phyloP scores from a whole-genome alignment of 805 yeast genomes.

The Lipomyces chichibuensis region DNA sequence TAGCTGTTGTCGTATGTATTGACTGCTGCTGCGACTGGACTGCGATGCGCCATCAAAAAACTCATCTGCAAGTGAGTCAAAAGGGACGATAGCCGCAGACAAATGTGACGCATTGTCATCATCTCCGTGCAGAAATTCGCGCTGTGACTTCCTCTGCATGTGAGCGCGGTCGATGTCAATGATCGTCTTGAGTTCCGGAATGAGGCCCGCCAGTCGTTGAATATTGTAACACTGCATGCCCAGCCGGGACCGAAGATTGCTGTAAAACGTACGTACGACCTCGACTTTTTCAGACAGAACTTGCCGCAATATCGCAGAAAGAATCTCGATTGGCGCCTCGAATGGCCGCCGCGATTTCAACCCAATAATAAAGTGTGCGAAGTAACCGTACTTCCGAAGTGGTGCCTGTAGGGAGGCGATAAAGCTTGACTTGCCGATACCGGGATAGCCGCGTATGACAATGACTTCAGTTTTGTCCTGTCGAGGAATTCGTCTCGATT shows the following conservation, averaged over 20 bases:
- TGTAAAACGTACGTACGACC: constrained; percentile 11
- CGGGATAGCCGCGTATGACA: constrained; percentile 26
- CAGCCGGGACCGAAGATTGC: constrained; percentile 11
- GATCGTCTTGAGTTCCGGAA: constrained; percentile 27
- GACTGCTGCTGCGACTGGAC: constrained; percentile 14
- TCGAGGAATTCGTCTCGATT: constrained; percentile 7
- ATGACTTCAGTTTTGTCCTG: constrained; percentile 22
- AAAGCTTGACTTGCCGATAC: constrained; percentile 33
- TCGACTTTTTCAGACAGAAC: constrained; percentile 29
- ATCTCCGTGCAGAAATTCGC: constrained; percentile 6
- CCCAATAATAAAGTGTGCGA: constrained; percentile 6
- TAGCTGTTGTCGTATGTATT: neutral
- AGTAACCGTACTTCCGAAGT: constrained; percentile 26
- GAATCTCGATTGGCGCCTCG: constrained; percentile 16
- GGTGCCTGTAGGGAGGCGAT: constrained; percentile 20
- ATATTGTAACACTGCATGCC: constrained; percentile 26
- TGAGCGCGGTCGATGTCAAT: constrained; percentile 12
- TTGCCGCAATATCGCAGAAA: constrained; percentile 26
- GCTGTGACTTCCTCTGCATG: constrained; percentile 1
- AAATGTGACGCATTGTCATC: constrained; percentile 16
- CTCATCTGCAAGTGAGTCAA: neutral
- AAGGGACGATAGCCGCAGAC: neutral
- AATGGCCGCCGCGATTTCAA: constrained; percentile 11
- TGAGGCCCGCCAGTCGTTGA: constrained; percentile 7
- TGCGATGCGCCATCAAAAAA: constrained; percentile 10